phyloP scores from a whole-genome alignment of 768 basidiomycete species.

The Tulasnella sp. region DNA sequence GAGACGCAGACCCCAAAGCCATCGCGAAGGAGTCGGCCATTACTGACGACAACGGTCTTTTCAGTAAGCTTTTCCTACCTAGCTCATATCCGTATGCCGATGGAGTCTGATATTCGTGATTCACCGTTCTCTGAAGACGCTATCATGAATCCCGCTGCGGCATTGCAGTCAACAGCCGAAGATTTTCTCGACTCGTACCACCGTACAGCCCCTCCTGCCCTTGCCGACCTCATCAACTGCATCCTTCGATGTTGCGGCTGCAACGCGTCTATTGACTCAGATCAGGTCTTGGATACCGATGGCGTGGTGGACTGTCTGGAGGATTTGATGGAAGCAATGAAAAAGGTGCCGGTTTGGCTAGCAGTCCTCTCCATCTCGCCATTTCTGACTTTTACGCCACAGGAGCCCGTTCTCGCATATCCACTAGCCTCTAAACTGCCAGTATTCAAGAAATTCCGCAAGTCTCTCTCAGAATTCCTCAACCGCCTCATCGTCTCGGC shows the following conservation, averaged over 20 bases:
- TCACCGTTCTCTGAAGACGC: constrained; percentile 61
- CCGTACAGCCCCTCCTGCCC: constrained; percentile 64
- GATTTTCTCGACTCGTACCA: constrained; percentile 87
- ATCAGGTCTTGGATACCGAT: constrained; percentile 88
- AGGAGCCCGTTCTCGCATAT: constrained; percentile 85
- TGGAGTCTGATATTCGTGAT: background rate
- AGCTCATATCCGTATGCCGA: background rate
- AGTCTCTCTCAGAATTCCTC: constrained; percentile 82
- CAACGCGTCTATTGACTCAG: constrained; percentile 80
- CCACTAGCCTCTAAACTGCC: constrained; percentile 88
- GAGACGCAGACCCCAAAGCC: constrained; percentile 63
- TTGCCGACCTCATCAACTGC: constrained; percentile 88
- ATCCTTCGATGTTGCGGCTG: constrained; percentile 92
- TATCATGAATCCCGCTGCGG: constrained; percentile 82
- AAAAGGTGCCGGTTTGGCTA: constrained; percentile 57
- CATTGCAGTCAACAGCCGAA: constrained; percentile 83
- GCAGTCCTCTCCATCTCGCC: constrained; percentile 31
- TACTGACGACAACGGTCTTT: constrained; percentile 79
- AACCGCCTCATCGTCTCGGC: constrained; percentile 75
- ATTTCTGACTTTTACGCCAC: constrained; percentile 17
- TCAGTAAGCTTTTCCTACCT: constrained; percentile 65
- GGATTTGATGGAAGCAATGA: constrained; percentile 85
- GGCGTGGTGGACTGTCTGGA: constrained; percentile 79
- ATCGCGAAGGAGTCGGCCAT: constrained; percentile 78
- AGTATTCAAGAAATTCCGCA: constrained; percentile 83